Percentiles rank a stretch among this genome's conserved stretches.
These are phyloP conservation scores for Chara braunii DNA, from an alignment of 139 green algal species.

Conservation along the genomic window DNA sequence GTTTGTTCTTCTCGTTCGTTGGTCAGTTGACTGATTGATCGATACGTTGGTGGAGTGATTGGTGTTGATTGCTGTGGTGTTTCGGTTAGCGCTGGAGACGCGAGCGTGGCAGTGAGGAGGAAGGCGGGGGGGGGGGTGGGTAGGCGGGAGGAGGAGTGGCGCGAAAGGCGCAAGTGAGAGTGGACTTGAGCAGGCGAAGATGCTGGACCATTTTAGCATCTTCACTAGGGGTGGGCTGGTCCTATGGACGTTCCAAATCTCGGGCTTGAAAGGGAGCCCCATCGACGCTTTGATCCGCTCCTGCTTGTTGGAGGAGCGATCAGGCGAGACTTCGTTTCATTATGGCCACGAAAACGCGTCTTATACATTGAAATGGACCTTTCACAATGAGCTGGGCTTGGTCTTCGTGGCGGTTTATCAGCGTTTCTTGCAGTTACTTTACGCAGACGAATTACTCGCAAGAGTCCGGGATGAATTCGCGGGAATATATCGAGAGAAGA, in stretches of 20 bases:
- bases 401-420: slow-evolving; percentile 97
- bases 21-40: no score
- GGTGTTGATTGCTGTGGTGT: no score
- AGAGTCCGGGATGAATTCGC: slow-evolving; percentile 29
- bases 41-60: no score
- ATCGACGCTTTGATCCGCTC: slow-evolving; percentile 73
- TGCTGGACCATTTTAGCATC: slow-evolving; percentile 41
- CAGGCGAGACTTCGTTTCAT: slow-evolving; percentile 62
- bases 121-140: no score
- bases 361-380: slow-evolving; percentile 89
- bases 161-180: no score
- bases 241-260: slow-evolving; percentile 40
- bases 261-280: slow-evolving; percentile 59
- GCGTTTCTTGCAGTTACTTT: slow-evolving; percentile 60
- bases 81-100: no score
- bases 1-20: no score
- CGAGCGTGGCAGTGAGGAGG: no score
- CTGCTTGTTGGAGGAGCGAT: slow-evolving; percentile 87
- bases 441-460: slow-evolving; percentile 43
- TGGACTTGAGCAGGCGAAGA: no score
- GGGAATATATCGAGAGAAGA: slow-evolving; percentile 1
- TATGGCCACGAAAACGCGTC: slow-evolving; percentile 58
- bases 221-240: slow-evolving; percentile 38
- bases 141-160: no score
- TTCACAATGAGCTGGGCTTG: slow-evolving; percentile 89